These are phyloP conservation scores for Heterobasidion annosum DNA, from an alignment of 1,284 basidiomycete genomes.

Conservation along the genomic window DNA sequence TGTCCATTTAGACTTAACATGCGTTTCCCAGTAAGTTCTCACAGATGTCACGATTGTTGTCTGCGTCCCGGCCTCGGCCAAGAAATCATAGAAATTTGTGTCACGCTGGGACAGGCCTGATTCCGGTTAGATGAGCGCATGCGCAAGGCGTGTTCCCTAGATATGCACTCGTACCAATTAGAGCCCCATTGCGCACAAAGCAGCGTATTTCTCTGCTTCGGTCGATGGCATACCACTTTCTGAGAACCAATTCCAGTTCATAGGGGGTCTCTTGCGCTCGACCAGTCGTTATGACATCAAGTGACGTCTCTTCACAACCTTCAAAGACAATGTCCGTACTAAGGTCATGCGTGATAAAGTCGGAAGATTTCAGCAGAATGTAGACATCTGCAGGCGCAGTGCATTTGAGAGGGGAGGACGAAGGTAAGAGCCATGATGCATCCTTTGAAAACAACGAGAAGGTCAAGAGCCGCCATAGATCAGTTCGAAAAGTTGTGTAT, in stretches of 20 bases:
- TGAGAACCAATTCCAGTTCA: slow-evolving; percentile 79
- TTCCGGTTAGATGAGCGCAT: neutral
- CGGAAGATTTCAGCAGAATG: slow-evolving; percentile 86
- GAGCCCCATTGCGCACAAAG: slow-evolving; percentile 65
- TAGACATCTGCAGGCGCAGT: slow-evolving; percentile 87
- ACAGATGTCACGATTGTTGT: slow-evolving; percentile 47
- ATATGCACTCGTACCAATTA: slow-evolving; percentile 51
- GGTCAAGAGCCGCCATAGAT: neutral
- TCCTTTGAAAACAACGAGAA: slow-evolving; percentile 42
- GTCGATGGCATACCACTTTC: slow-evolving; percentile 88
- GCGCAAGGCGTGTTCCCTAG: neutral
- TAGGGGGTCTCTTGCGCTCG: no score
- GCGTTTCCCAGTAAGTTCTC: slow-evolving; percentile 55
- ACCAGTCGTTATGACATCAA: no score
- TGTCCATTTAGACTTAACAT: slow-evolving; percentile 55
- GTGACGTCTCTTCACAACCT: slow-evolving; percentile 30
- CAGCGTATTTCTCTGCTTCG: slow-evolving; percentile 80
- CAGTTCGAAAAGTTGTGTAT: neutral
- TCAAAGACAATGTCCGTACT: slow-evolving; percentile 52
- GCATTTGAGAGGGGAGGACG: slow-evolving; percentile 83
- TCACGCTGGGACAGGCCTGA: slow-evolving; percentile 88
- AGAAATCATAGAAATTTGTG: slow-evolving; percentile 82
- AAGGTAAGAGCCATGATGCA: slow-evolving; percentile 85
- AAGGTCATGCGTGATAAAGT: slow-evolving; percentile 83
- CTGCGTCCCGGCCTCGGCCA: slow-evolving; percentile 55